A percentile compares a stretch with the other conserved stretches of the same genome.
phyloP scores from a whole-genome alignment of 768 basidiomycete genomes.

The Sporobolomyces pararoseus region DNA sequence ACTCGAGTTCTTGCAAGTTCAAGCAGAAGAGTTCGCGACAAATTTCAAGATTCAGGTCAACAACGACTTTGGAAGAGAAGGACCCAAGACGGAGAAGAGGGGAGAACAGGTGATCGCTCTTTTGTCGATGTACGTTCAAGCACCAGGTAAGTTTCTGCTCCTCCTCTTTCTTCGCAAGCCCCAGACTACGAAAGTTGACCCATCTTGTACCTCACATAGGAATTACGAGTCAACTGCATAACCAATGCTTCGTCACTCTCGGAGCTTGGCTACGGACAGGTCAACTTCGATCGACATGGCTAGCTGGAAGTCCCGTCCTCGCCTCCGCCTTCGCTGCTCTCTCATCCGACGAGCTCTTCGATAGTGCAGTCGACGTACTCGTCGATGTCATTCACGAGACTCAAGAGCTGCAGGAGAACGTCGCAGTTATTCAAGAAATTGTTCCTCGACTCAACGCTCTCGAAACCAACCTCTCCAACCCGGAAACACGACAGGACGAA shows the following conservation, averaged over 20 bases:
- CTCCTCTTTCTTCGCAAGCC: background rate
- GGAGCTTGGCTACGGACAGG: slow-evolving; percentile 84
- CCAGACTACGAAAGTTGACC: background rate
- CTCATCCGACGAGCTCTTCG: slow-evolving; percentile 79
- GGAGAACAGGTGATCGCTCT: slow-evolving; percentile 69
- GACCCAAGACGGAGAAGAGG: slow-evolving; percentile 55
- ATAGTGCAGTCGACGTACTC: slow-evolving; percentile 82
- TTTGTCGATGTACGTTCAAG: slow-evolving; percentile 81
- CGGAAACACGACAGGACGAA: slow-evolving; percentile 65
- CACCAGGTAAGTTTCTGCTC: slow-evolving; percentile 61
- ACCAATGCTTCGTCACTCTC: slow-evolving; percentile 76
- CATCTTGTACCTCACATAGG: slow-evolving; percentile 54
- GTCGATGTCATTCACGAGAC: slow-evolving; percentile 97
- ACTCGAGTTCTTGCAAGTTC: slow-evolving; percentile 79
- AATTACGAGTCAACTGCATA: slow-evolving; percentile 71
- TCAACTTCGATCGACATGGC: slow-evolving; percentile 63
- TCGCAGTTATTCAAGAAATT: slow-evolving; percentile 78
- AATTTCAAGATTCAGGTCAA: slow-evolving; percentile 55
- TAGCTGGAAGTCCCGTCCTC: slow-evolving; percentile 76
- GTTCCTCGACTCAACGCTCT: slow-evolving; percentile 80
- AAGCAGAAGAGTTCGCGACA: slow-evolving; percentile 80
- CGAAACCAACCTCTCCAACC: slow-evolving; percentile 57
- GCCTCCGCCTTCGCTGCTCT: slow-evolving; percentile 78
- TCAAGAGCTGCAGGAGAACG: slow-evolving; percentile 91
- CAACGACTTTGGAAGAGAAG: slow-evolving; percentile 39